These are phyloP conservation scores for Wallacemonas sp. DNA, from an alignment of 208 protist genomes.

Conservation along the genomic window DNA sequence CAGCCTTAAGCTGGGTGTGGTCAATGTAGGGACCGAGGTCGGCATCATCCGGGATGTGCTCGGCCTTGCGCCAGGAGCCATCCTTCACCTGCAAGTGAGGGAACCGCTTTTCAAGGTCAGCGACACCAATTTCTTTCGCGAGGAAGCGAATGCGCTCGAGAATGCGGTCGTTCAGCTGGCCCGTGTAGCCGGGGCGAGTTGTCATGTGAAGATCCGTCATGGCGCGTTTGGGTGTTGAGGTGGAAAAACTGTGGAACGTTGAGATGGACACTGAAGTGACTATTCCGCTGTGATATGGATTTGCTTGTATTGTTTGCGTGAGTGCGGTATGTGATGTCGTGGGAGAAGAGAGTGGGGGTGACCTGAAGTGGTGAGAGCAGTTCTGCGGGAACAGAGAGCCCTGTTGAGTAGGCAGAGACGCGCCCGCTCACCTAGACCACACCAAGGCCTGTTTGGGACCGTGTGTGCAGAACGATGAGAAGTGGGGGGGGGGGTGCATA, in stretches of 20 bases:
- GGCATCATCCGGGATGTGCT: constrained; percentile 2
- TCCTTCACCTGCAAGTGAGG: constrained; percentile 48
- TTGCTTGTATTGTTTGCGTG: too few relatives aligned
- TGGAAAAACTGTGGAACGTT: background rate
- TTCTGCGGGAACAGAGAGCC: background rate
- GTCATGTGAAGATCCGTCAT: constrained; percentile 49
- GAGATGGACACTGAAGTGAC: too few relatives aligned
- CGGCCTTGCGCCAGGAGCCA: constrained; percentile 47
- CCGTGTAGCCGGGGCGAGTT: constrained; percentile 55
- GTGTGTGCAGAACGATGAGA: too few relatives aligned
- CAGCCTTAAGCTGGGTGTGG: constrained; percentile 92
- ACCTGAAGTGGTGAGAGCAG: background rate
- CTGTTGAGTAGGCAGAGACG: too few relatives aligned
- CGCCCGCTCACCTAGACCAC: too few relatives aligned
- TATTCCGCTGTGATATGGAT: too few relatives aligned
- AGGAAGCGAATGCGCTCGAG: constrained; percentile 55
- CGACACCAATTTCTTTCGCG: constrained; percentile 31
- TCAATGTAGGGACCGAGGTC: constrained; percentile 82
- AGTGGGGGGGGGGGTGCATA: too few relatives aligned
- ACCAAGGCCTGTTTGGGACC: too few relatives aligned
- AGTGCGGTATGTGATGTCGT: too few relatives aligned
- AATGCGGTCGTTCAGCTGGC: constrained; percentile 60
- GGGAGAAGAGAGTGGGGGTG: background rate
- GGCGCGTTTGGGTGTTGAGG: background rate
- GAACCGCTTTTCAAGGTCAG: constrained; percentile 55